phyloP scores from a whole-genome alignment of 1,139 yeast species.

The Scheffersomyces segobiensis region DNA sequence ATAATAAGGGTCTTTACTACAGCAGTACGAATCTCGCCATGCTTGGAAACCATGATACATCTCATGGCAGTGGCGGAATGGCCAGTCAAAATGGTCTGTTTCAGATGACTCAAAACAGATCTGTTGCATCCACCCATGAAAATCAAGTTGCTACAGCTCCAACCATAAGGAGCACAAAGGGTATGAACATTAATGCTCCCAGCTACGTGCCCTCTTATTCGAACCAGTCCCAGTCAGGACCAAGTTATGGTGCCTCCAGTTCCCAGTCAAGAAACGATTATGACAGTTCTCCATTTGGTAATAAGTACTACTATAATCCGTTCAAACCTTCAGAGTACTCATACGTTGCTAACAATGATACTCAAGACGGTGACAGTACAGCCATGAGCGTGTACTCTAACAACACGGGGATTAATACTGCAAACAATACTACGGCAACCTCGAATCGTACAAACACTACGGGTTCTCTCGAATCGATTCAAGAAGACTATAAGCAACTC shows the following conservation, averaged over 20 bases:
- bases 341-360: not conserved
- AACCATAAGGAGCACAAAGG: not conserved
- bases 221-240: not conserved
- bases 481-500: slow-evolving; percentile 26
- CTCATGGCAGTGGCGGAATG: not conserved
- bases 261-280: not conserved
- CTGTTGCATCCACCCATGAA: not conserved
- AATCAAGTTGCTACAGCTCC: not conserved
- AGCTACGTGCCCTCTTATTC: slow-evolving; percentile 26
- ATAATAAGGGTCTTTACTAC: not conserved
- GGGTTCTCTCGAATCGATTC: slow-evolving; percentile 2
- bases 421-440: not conserved
- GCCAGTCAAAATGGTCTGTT: not conserved
- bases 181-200: slow-evolving; percentile 30
- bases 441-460: slow-evolving; percentile 2
- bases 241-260: slow-evolving; percentile 1
- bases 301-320: not conserved
- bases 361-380: not conserved
- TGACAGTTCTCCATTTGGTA: not conserved
- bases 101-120: not conserved
- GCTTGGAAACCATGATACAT: not conserved
- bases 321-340: slow-evolving; percentile 1
- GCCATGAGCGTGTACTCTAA: not conserved
- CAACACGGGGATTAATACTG: not conserved
- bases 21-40: not conserved